These are phyloP conservation scores for Saccharomyces pastorianus DNA, from an alignment of 1,139 yeast species.

Conservation along the genomic window DNA sequence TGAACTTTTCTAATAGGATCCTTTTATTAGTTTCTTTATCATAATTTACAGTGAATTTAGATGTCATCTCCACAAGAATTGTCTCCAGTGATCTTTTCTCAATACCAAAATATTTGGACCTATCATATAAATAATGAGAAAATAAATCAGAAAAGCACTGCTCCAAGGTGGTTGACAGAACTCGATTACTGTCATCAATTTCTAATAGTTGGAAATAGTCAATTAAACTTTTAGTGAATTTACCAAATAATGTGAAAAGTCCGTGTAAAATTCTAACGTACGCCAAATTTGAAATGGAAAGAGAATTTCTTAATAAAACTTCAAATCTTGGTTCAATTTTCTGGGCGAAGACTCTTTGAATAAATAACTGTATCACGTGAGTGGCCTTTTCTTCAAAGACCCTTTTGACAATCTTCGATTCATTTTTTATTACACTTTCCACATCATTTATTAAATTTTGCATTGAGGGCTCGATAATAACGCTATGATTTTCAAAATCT, in stretches of 20 bases:
- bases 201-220: slow-evolving; percentile 42
- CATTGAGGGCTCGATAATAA: slow-evolving; percentile 36
- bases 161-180: slow-evolving; percentile 50
- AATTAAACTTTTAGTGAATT: slow-evolving; percentile 58
- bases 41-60: slow-evolving; percentile 44
- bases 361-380: slow-evolving; percentile 59
- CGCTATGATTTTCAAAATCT: slow-evolving; percentile 38
- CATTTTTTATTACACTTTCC: slow-evolving; percentile 47
- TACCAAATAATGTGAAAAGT: slow-evolving; percentile 52
- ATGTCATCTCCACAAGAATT: slow-evolving; percentile 43
- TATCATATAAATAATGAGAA: slow-evolving; percentile 59
- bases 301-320: slow-evolving; percentile 54
- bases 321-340: slow-evolving; percentile 62
- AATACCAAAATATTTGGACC: slow-evolving; percentile 53
- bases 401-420: slow-evolving; percentile 62
- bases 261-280: slow-evolving; percentile 71
- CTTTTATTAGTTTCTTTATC: slow-evolving; percentile 45
- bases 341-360: slow-evolving; percentile 74
- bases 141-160: slow-evolving; percentile 68
- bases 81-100: slow-evolving; percentile 69
- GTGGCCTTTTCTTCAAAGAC: slow-evolving; percentile 64
- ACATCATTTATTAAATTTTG: slow-evolving; percentile 38
- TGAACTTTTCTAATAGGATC: slow-evolving; percentile 37
- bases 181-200: slow-evolving; percentile 37
- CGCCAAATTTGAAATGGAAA: slow-evolving; percentile 58